phyloP scores from a whole-genome alignment of 1,284 basidiomycete species.

The Fomes fomentarius region DNA sequence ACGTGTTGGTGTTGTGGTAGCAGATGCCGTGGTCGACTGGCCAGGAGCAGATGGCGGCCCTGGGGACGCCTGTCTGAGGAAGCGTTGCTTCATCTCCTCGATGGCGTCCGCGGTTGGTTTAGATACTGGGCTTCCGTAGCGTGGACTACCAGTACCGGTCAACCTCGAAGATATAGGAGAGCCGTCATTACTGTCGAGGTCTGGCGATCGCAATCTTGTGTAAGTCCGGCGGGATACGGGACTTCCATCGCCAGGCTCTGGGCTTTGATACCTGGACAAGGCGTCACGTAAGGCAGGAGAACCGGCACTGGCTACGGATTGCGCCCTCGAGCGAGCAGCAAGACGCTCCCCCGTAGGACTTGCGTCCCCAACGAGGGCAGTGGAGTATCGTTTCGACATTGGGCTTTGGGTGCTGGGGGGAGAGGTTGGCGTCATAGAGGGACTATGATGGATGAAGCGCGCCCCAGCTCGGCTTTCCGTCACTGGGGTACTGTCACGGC shows the following conservation, averaged over 20 bases:
- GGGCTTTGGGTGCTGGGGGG: constrained; percentile 18
- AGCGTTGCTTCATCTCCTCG: constrained; percentile 66
- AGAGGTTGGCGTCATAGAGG: constrained; percentile 11
- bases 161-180: constrained; percentile 17
- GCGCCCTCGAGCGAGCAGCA: constrained; percentile 21
- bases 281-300: constrained; percentile 18
- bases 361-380: constrained; percentile 12
- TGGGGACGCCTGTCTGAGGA: constrained; percentile 43
- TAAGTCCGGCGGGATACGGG: constrained; percentile 33
- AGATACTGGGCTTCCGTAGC: constrained; percentile 29
- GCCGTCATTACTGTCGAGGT: constrained; percentile 23
- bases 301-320: constrained; percentile 22
- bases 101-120: constrained; percentile 53
- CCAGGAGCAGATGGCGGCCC: constrained; percentile 23
- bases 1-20: constrained; percentile 29
- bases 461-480: constrained; percentile 24
- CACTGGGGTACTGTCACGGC: constrained; percentile 31
- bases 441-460: constrained; percentile 27
- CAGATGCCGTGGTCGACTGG: constrained; percentile 19
- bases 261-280: constrained; percentile 21
- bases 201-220: constrained; percentile 34
- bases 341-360: constrained; percentile 28
- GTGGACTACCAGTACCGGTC: constrained; percentile 24
- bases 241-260: constrained; percentile 25
- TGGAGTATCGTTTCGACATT: constrained; percentile 20